These are phyloP conservation scores for Picochlorum sp. DNA, from an alignment of 139 green algal genomes.

Conservation along the genomic window DNA sequence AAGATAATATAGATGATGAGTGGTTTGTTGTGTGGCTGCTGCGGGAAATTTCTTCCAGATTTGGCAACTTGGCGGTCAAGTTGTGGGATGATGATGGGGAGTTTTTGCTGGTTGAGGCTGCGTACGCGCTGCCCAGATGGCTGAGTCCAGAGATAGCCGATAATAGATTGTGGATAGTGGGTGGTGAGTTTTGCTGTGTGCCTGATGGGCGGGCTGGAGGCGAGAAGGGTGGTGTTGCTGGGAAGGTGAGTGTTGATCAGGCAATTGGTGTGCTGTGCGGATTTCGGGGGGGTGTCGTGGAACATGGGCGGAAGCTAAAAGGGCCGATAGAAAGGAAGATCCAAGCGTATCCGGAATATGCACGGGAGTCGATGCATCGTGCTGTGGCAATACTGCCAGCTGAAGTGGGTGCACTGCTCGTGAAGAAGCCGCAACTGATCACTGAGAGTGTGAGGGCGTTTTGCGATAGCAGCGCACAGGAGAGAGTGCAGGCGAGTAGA, in stretches of 20 bases:
- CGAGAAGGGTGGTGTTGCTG: neutral
- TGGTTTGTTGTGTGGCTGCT: conserved; percentile 77
- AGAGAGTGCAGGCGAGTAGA: no score
- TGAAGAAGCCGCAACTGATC: conserved; percentile 43
- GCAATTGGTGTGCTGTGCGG: neutral
- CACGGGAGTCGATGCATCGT: conserved; percentile 20
- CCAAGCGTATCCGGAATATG: neutral
- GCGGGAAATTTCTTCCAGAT: conserved; percentile 28
- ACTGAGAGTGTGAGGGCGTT: conserved; percentile 53
- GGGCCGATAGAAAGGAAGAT: neutral
- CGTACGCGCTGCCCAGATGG: conserved; percentile 71
- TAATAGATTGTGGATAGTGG: conserved; percentile 63
- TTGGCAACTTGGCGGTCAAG: conserved; percentile 22
- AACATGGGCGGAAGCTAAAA: neutral
- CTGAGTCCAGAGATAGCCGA: conserved; percentile 49
- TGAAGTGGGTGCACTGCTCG: conserved; percentile 35
- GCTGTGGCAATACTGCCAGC: conserved; percentile 32
- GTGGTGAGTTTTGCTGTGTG: conserved; percentile 54
- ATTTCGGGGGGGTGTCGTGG: neutral
- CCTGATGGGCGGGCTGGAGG: conserved; percentile 23
- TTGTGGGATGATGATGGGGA: conserved; percentile 91
- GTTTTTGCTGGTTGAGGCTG: conserved; percentile 94
- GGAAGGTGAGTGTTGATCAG: neutral
- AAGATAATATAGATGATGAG: conserved; percentile 82
- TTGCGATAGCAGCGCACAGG: conserved; percentile 32